Evolutionary conservation across 371 early-diverging fungal genomes (phyloP).

Genomic region (Mortierella sp.): DNA sequence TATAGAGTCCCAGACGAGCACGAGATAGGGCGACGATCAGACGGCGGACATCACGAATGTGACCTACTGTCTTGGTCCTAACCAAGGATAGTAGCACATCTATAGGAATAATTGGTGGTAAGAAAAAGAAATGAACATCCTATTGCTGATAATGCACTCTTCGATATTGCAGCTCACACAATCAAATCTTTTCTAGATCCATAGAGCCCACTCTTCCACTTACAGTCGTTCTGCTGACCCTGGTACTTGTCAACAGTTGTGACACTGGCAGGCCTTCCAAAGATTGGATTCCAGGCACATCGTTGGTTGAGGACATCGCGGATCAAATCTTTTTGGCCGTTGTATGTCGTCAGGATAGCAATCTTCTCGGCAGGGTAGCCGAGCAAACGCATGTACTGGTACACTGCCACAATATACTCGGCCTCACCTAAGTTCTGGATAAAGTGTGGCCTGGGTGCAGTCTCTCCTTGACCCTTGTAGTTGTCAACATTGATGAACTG

Average conservation of each 20-base stretch:
- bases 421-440: slow-evolving; percentile 97
- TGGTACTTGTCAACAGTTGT: slow-evolving; percentile 96
- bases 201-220: slow-evolving; percentile 22
- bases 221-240: slow-evolving; percentile 94
- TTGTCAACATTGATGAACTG: slow-evolving; percentile 88
- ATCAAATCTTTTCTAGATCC: too few species aligned
- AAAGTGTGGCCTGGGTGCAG: slow-evolving; percentile 80
- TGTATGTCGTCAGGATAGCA: slow-evolving; percentile 93
- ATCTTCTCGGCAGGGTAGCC: slow-evolving; percentile 93
- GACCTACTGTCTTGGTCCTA: slow-evolving; percentile 89
- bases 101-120: slow-evolving; percentile 18
- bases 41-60: slow-evolving; percentile 91
- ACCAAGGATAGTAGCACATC: slow-evolving; percentile 95
- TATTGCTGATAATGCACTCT: too few species aligned
- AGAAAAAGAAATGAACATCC: neutral
- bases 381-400: slow-evolving; percentile 94
- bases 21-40: slow-evolving; percentile 92
- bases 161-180: too few species aligned
- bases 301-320: slow-evolving; percentile 86
- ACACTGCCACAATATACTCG: slow-evolving; percentile 93
- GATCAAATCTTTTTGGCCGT: slow-evolving; percentile 93
- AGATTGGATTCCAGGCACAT: slow-evolving; percentile 85
- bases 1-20: slow-evolving; percentile 92
- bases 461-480: slow-evolving; percentile 84
- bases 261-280: slow-evolving; percentile 77